Conservation (phyloP, 345 rosid genomes). For the Moringa oleifera region DNA sequence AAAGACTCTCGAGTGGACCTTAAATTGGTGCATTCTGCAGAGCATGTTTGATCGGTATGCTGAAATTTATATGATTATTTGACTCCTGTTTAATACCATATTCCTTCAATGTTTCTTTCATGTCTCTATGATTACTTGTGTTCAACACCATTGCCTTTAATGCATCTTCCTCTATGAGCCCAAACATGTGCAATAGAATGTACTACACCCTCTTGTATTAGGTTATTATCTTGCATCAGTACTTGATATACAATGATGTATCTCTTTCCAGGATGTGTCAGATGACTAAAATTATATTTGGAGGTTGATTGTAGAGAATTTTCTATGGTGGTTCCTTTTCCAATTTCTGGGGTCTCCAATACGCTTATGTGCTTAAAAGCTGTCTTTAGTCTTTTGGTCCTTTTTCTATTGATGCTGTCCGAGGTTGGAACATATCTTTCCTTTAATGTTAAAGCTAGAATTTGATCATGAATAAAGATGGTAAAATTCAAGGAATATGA, state of each 20-base stretch:
- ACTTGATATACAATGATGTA: not conserved
- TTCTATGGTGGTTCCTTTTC: no score
- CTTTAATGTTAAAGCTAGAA: no score
- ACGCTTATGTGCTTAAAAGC: not conserved
- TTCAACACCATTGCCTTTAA: no score
- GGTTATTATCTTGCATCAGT: not conserved
- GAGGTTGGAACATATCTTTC: not conserved
- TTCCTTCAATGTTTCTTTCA: no score
- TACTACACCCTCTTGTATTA: not conserved
- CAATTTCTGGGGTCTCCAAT: no score
- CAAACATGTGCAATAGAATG: no score
- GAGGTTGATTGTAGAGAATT: no score
- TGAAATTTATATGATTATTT: constrained; percentile 9
- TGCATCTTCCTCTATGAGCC: no score
- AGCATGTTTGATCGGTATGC: constrained; percentile 97
- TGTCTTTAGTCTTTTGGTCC: not conserved
- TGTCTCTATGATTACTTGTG: no score
- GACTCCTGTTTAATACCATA: not conserved
- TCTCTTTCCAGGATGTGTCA: not conserved
- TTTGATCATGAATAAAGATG: no score
- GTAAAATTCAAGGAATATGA: no score
- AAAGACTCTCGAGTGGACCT: constrained; percentile 96
- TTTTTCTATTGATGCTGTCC: not conserved
- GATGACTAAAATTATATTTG: not conserved
- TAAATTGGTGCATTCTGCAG: constrained; percentile 98